Base-by-base conservation (phyloP, 768 basidiomycete genomes). In the Tephrocybe sp. region DNA sequence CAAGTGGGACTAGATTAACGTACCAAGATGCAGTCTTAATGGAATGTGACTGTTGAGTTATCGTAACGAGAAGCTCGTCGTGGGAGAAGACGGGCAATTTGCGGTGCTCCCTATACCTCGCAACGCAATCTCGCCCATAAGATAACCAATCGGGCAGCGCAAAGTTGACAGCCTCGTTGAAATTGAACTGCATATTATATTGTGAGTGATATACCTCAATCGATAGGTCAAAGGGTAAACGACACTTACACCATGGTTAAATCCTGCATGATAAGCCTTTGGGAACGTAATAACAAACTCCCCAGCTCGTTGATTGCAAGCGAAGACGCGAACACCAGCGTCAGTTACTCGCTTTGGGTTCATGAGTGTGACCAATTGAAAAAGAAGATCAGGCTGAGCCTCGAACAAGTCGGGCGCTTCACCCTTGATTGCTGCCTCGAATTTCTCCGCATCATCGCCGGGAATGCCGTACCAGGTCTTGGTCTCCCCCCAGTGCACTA, bases 391-490 rank as follows among this genome's bases (percentile, higher is more conserved):
- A 0, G 97, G 96, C 67, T 98, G 96, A 43, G 94, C 91, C 64
- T 98, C 93, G 63, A 99, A 99, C 18, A 99, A 80, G 66, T 99
- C 97, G 12, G 97, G 97, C 19, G 97, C 97, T 68, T 98, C 95
- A 47, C 80, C 79, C 69, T 86, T 87, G 67, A 99, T 97, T 21
- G 96, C 96, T 24, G 88, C 86, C 69, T 99, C 97, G 62, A 99
- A 98, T 66, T 92, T 92, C 57, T 91, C 92, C 22, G 95, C 94
- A 60, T 97, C 91, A 42, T 84, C 82, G n/a, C 90, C 96, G 6
- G 97, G 96, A 35, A 98, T 89, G 42, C 95, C 95, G 68, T 99
- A 99, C 97, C 97, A 99, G 0, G 96, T 99, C 76, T 99, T 99
- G 27, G 96, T 96, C 65, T 97, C 96, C 24, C 97, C 97, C 92